Evolutionary conservation across 768 basidiomycete genomes (phyloP).

Genomic region (Rhizopogon vinicolor): DNA sequence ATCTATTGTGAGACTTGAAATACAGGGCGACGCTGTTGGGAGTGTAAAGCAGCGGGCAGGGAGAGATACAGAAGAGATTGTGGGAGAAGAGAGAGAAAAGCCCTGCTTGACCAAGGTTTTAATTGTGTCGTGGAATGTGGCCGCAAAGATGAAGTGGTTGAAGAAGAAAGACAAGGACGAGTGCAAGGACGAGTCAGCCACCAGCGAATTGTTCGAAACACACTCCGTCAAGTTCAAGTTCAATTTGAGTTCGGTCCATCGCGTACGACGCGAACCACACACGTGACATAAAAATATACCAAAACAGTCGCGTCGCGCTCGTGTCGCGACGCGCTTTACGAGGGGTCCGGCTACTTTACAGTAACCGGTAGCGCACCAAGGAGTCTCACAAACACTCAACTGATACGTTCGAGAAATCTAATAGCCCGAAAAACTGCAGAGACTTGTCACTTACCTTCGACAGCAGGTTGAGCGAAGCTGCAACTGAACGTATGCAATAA

Average conservation of each 20-base stretch:
- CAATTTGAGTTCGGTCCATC: constrained; percentile 23
- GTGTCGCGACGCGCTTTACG: constrained; percentile 1
- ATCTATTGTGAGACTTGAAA: constrained; percentile 13
- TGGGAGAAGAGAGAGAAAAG: constrained; percentile 29
- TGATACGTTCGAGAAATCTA: too few species aligned
- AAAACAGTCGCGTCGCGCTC: constrained; percentile 33
- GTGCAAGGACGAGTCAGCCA: constrained; percentile 29
- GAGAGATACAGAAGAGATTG: constrained; percentile 22
- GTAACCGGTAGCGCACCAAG: too few species aligned
- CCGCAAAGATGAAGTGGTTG: constrained; percentile 16
- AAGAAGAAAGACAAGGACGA: constrained; percentile 12
- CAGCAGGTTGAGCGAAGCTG: too few species aligned
- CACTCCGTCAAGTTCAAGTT: constrained; percentile 13
- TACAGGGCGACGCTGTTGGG: constrained; percentile 16
- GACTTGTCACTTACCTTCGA: too few species aligned
- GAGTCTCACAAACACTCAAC: too few species aligned
- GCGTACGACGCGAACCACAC: constrained; percentile 32
- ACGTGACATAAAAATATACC: constrained; percentile 34
- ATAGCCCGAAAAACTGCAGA: too few species aligned
- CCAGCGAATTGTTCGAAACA: constrained; percentile 20
- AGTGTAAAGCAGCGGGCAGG: constrained; percentile 8
- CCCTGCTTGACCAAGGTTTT: constrained; percentile 19
- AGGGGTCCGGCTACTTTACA: too few species aligned
- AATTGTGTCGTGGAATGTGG: constrained; percentile 14
- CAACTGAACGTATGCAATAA: too few species aligned